These are phyloP conservation scores for Microdochium paspali DNA, from an alignment of 2,329 filamentous ascomycete genomes.

Conservation along the genomic window DNA sequence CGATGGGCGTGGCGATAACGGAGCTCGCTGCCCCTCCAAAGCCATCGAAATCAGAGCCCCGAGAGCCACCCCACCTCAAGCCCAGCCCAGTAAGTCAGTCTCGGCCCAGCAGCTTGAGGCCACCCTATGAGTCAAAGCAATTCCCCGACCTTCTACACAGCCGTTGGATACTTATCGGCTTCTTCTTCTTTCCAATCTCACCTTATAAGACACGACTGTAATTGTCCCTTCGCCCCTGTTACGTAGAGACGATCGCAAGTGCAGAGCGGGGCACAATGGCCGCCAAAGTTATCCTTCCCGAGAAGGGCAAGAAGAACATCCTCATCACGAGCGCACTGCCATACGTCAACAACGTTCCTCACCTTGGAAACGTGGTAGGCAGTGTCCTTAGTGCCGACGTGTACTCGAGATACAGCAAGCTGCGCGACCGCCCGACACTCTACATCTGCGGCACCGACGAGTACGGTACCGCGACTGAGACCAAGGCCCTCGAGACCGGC, in stretches of 20 bases:
- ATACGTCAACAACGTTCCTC: constrained; percentile 70
- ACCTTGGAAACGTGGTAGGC: constrained; percentile 83
- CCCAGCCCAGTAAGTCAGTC: neutral
- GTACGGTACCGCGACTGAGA: constrained; percentile 93
- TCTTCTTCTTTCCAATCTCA: neutral
- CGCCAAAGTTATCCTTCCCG: constrained; percentile 42
- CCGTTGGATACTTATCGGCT: neutral
- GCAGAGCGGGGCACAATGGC: neutral
- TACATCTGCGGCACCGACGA: constrained; percentile 88
- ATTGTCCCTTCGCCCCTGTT: no score
- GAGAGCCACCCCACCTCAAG: neutral
- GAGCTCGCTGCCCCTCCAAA: neutral
- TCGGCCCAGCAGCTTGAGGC: neutral
- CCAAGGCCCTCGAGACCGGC: constrained; percentile 84
- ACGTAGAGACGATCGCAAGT: neutral
- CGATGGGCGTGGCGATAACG: neutral
- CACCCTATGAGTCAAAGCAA: neutral
- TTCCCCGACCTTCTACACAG: no score
- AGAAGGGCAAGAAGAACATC: constrained; percentile 72
- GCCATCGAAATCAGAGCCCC: neutral
- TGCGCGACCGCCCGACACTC: constrained; percentile 68
- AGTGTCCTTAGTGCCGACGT: constrained; percentile 85
- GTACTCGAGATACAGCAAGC: constrained; percentile 72
- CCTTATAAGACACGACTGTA: no score
- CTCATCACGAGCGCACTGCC: constrained; percentile 87